Evolutionary conservation across 2,329 filamentous ascomycete species (phyloP).

Genomic region (Geoglossum cookeanum): DNA sequence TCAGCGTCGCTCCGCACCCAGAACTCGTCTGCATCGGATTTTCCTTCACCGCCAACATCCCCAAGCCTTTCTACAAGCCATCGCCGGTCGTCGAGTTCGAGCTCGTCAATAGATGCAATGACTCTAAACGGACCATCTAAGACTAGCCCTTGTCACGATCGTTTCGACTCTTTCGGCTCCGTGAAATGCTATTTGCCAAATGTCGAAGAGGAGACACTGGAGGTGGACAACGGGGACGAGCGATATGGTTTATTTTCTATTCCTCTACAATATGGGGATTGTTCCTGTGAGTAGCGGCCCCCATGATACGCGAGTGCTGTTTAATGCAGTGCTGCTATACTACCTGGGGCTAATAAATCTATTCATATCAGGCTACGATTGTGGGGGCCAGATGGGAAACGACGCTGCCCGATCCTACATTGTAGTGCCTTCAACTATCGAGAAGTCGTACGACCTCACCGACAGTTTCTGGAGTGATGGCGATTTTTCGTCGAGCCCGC

Average conservation of each 20-base stretch:
- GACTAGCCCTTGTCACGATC: conserved; percentile 30
- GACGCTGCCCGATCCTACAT: background rate
- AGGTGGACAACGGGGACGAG: conserved; percentile 44
- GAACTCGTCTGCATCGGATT: conserved; percentile 41
- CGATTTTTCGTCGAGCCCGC: conserved; percentile 31
- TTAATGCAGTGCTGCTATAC: background rate
- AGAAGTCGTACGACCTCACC: conserved; percentile 36
- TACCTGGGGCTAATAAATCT: background rate
- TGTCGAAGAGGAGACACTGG: conserved; percentile 64
- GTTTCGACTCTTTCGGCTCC: conserved; percentile 27
- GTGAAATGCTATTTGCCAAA: conserved; percentile 55
- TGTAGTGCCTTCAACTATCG: conserved; percentile 16
- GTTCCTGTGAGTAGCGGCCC: conserved; percentile 45
- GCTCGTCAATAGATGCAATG: conserved; percentile 54
- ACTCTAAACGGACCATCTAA: conserved; percentile 33
- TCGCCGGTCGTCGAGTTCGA: conserved; percentile 50
- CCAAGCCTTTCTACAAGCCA: conserved; percentile 50
- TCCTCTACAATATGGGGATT: conserved; percentile 27
- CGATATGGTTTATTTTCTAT: background rate
- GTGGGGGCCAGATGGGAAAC: conserved; percentile 1
- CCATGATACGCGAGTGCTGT: background rate
- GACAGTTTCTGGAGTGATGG: conserved; percentile 45
- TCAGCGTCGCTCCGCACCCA: conserved; percentile 15
- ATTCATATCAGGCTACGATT: conserved; percentile 9
- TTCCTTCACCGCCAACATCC: conserved; percentile 51